A percentile compares a stretch with the other conserved stretches of the same genome.
Evolutionary conservation across 306 rosid genomes (phyloP).

Genomic region (Quercus robur): DNA sequence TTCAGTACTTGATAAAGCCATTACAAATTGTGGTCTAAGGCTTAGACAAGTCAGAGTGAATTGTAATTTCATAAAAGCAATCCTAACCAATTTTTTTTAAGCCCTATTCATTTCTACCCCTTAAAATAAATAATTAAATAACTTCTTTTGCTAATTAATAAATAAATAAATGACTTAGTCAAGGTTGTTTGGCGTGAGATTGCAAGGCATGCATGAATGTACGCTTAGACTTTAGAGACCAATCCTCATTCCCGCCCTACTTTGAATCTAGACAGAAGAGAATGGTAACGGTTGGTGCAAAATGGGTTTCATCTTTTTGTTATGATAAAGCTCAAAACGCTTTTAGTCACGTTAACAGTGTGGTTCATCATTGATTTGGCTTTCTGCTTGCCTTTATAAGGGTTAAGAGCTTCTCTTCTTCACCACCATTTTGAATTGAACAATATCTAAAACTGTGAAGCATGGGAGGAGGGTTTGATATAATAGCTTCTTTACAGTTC

Average conservation of each 20-base stretch:
- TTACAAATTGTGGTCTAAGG: no score
- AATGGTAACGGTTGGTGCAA: slow-evolving; percentile 13
- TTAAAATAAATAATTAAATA: background rate
- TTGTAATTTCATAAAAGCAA: no score
- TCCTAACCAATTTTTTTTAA: no score
- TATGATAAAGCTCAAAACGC: background rate
- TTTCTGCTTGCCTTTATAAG: slow-evolving; percentile 2
- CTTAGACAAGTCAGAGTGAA: no score
- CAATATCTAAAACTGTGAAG: background rate
- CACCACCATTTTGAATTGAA: background rate
- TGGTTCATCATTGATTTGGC: background rate
- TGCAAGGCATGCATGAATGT: slow-evolving; percentile 15
- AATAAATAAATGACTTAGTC: background rate
- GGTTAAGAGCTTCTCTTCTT: background rate
- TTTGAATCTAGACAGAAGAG: background rate
- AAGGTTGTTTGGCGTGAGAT: slow-evolving; percentile 17
- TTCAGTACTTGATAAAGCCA: no score
- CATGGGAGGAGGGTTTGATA: slow-evolving; percentile 11
- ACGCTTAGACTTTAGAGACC: background rate
- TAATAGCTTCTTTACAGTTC: background rate
- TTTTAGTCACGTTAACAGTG: slow-evolving; percentile 9
- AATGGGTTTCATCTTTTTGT: no score
- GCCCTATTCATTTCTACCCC: no score
- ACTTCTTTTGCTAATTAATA: no score
- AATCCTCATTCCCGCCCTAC: background rate